phyloP scores from a whole-genome alignment of 2,329 filamentous ascomycete species.

The Hypoxylon rubiginosum region DNA sequence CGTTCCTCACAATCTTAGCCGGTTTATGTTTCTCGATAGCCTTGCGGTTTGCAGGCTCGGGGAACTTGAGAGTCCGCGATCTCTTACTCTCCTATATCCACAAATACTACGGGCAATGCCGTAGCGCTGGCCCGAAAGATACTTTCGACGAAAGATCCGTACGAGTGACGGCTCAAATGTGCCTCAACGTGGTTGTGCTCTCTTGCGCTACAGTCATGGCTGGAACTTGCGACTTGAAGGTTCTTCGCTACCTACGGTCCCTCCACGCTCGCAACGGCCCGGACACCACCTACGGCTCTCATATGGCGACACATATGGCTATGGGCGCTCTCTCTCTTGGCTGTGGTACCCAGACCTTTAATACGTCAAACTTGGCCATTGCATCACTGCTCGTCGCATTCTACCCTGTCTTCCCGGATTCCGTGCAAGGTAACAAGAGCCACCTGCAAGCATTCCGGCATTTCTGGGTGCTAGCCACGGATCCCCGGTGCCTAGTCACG shows the following conservation, averaged over 20 bases:
- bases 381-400: conserved; percentile 90
- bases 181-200: conserved; percentile 88
- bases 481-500: conserved; percentile 88
- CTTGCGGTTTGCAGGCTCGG: conserved; percentile 80
- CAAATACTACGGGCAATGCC: conserved; percentile 83
- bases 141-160: conserved; percentile 88
- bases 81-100: conserved; percentile 87
- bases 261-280: conserved; percentile 88
- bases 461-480: conserved; percentile 94
- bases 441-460: conserved; percentile 97
- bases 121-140: conserved; percentile 51
- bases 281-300: conserved; percentile 91
- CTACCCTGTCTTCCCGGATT: conserved; percentile 91
- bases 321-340: conserved; percentile 92
- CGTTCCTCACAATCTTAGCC: conserved; percentile 92
- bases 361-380: conserved; percentile 87
- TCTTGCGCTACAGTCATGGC: conserved; percentile 93
- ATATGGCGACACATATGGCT: conserved; percentile 92
- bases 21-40: conserved; percentile 88
- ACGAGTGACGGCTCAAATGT: conserved; percentile 86
- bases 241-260: conserved; percentile 86
- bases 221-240: conserved; percentile 88
- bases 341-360: conserved; percentile 92
- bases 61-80: conserved; percentile 78
- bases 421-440: conserved; percentile 92